Evolutionary conservation across 2,329 filamentous ascomycete species (phyloP).

Genomic region (Colletotrichum camelliae): DNA sequence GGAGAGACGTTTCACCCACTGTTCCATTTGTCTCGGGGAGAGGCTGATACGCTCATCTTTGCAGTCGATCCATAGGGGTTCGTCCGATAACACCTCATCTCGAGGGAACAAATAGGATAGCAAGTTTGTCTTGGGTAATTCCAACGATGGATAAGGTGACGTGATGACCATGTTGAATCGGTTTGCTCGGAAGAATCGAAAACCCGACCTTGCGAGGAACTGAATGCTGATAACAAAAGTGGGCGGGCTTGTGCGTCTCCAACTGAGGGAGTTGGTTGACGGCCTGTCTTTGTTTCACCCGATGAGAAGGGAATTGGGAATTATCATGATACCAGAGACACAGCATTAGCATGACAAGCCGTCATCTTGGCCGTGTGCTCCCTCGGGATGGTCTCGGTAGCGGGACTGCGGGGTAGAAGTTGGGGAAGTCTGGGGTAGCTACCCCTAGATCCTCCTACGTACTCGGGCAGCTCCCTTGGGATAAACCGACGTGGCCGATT

Average conservation of each 20-base stretch:
- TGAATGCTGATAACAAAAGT: neutral
- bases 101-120: conserved; percentile 40
- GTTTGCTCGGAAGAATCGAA: neutral
- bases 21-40: conserved; percentile 50
- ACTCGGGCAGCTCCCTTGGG: neutral
- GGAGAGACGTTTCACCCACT: conserved; percentile 58
- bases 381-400: conserved; percentile 17
- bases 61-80: conserved; percentile 60
- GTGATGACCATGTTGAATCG: conserved; percentile 41
- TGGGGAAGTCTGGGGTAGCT: neutral
- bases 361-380: neutral
- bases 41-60: conserved; percentile 47
- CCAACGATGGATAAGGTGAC: conserved; percentile 46
- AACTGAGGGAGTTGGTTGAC: neutral
- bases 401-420: conserved; percentile 6
- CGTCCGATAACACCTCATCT: conserved; percentile 37
- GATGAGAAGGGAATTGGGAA: neutral
- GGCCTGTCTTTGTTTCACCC: neutral
- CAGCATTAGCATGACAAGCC: neutral
- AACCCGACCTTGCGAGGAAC: neutral
- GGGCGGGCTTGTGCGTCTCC: neutral
- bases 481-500: neutral
- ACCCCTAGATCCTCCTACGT: neutral
- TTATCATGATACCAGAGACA: neutral
- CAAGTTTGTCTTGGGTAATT: conserved; percentile 51